Percentiles rank a stretch among this genome's conserved stretches.
These are phyloP conservation scores for Priceomyces carsonii DNA, from an alignment of 805 yeast species.

Conservation along the genomic window DNA sequence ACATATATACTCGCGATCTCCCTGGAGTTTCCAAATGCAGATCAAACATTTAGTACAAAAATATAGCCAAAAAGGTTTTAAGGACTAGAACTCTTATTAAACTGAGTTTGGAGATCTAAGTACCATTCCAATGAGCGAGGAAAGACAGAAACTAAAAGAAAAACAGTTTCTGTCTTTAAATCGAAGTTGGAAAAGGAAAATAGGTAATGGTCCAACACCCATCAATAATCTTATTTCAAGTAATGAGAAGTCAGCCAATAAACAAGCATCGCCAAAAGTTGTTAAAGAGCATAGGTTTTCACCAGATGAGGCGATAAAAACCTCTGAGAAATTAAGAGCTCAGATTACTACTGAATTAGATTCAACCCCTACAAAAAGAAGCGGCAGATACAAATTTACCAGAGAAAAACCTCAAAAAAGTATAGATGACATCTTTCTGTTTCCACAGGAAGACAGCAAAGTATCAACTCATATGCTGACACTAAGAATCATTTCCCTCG, in stretches of 20 bases:
- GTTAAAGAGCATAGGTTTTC: constrained; percentile 1
- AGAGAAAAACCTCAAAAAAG: background rate
- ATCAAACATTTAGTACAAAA: too few relatives aligned
- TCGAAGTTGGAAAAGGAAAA: constrained; percentile 2
- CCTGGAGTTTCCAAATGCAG: too few relatives aligned
- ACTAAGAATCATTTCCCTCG: constrained; percentile 3
- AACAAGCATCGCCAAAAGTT: constrained; percentile 1
- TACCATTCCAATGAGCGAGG: constrained; percentile 6
- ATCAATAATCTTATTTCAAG: constrained; percentile 5
- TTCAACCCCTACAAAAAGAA: constrained; percentile 4
- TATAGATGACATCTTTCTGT: constrained; percentile 3
- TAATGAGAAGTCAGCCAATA: background rate
- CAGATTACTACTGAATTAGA: constrained; percentile 5
- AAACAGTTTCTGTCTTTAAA: constrained; percentile 8
- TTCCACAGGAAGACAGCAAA: background rate
- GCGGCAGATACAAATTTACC: background rate
- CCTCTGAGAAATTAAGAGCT: constrained; percentile 5
- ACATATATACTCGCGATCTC: too few relatives aligned
- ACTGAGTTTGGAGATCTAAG: too few relatives aligned
- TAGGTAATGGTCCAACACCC: constrained; percentile 8
- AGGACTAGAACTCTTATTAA: too few relatives aligned
- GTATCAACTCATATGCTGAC: background rate
- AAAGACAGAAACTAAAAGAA: constrained; percentile 8
- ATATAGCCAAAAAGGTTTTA: too few relatives aligned
- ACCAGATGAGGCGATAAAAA: constrained; percentile 2